phyloP scores from a whole-genome alignment of 2,329 filamentous ascomycete species.

The Aureobasidium sp. region DNA sequence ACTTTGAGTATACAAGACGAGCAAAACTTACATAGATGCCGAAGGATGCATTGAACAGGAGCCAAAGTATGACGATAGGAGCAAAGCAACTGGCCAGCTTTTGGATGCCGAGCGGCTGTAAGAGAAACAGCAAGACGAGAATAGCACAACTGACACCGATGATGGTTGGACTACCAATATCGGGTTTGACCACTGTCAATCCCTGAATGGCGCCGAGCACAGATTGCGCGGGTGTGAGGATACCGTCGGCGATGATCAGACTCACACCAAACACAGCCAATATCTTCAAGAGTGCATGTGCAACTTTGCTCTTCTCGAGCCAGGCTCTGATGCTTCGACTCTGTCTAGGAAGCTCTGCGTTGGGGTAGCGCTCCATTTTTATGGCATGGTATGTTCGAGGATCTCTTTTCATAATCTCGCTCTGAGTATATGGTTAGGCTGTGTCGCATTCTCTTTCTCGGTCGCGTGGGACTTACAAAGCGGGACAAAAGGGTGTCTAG shows the following conservation, averaged over 20 bases:
- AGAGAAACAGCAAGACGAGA: slow-evolving; percentile 54
- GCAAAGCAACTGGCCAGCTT: slow-evolving; percentile 57
- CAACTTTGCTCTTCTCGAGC: slow-evolving; percentile 50
- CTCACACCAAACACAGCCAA: slow-evolving; percentile 60
- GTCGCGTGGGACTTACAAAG: slow-evolving; percentile 38
- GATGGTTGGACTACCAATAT: slow-evolving; percentile 51
- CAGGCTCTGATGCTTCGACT: slow-evolving; percentile 48
- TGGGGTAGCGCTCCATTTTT: slow-evolving; percentile 53
- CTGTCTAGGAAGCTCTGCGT: slow-evolving; percentile 48
- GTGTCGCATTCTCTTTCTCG: too few species aligned
- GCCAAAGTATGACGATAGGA: slow-evolving; percentile 61
- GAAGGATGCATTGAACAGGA: slow-evolving; percentile 55
- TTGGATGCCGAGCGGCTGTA: slow-evolving; percentile 59
- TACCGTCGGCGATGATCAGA: slow-evolving; percentile 61
- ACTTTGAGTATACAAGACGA: not conserved
- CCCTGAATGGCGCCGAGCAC: slow-evolving; percentile 63
- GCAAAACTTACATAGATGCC: slow-evolving; percentile 49
- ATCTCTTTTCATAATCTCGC: slow-evolving; percentile 54
- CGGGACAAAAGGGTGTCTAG: slow-evolving; percentile 53
- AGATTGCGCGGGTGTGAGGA: slow-evolving; percentile 63
- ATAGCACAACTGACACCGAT: slow-evolving; percentile 60
- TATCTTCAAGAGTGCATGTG: slow-evolving; percentile 50
- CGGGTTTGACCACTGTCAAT: slow-evolving; percentile 49
- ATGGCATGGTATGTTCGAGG: slow-evolving; percentile 50
- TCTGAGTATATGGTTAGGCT: slow-evolving; percentile 28